A percentile compares a stretch with the other conserved stretches of the same genome.
These are phyloP conservation scores for Maudiozyma bulderi DNA, from an alignment of 805 yeast species.

Conservation along the genomic window DNA sequence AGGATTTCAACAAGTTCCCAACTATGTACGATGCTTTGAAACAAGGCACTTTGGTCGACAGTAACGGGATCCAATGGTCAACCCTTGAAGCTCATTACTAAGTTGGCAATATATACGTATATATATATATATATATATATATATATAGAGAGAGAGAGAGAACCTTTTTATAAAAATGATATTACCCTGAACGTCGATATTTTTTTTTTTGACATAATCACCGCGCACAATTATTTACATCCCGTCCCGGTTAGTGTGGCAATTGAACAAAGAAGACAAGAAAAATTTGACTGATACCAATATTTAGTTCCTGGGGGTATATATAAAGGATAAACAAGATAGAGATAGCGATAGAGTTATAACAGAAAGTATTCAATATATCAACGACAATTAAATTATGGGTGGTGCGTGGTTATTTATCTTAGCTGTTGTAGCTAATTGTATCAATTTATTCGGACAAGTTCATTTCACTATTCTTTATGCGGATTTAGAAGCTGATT, in stretches of 20 bases:
- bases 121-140: no score
- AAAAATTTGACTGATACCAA: no score
- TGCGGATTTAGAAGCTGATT: conserved; percentile 91
- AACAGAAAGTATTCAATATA: not conserved
- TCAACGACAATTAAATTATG: not conserved
- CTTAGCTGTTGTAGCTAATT: conserved; percentile 73
- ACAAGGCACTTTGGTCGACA: conserved; percentile 16
- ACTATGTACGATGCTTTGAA: conserved; percentile 13
- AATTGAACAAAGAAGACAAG: no score
- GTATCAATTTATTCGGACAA: conserved; percentile 80
- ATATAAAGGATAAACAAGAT: no score
- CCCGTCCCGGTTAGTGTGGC: no score
- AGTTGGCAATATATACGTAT: not conserved
- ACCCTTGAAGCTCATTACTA: conserved; percentile 22
- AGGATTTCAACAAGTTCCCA: conserved; percentile 22
- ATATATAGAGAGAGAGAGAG: no score
- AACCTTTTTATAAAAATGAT: not conserved
- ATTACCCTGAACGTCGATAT: no score
- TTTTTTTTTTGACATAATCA: no score
- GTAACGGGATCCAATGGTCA: conserved; percentile 22
- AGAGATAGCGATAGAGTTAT: no score
- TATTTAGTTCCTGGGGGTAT: no score
- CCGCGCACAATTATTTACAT: no score
- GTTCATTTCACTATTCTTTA: conserved; percentile 93
- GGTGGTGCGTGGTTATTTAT: conserved; percentile 36